Percentiles rank a stretch among this genome's conserved stretches.
These are phyloP conservation scores for Boechera divaricarpa DNA, from an alignment of 345 rosid genomes.

Conservation along the genomic window DNA sequence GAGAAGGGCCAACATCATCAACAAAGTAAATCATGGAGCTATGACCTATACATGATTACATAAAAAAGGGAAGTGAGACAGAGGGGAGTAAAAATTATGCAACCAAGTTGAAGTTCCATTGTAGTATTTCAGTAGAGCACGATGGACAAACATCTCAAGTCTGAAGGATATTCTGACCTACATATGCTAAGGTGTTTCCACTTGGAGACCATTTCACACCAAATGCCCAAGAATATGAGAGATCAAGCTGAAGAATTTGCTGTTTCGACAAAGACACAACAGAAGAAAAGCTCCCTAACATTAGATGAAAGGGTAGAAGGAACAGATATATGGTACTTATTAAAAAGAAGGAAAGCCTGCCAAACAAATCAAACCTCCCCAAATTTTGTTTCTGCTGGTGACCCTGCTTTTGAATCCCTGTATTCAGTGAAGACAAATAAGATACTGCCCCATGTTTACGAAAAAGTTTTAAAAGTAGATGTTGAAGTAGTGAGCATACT, in stretches of 20 bases:
- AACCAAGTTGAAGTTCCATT: slow-evolving; percentile 23
- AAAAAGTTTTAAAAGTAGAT: slow-evolving; percentile 2
- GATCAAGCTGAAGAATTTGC: slow-evolving; percentile 99
- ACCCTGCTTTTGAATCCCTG: slow-evolving; percentile 78
- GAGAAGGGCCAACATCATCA: slow-evolving; percentile 97
- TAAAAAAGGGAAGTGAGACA: slow-evolving; percentile 34
- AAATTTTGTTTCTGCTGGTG: slow-evolving; percentile 80
- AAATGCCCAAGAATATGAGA: slow-evolving; percentile 98
- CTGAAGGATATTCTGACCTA: slow-evolving; percentile 68
- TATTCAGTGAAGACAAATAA: slow-evolving; percentile 37
- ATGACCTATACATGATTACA: slow-evolving; percentile 67
- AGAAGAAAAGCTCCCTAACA: slow-evolving; percentile 25
- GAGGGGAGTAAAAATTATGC: slow-evolving; percentile 4
- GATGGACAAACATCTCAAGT: slow-evolving; percentile 13
- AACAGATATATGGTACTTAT: slow-evolving; percentile 4
- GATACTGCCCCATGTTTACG: slow-evolving; percentile 23
- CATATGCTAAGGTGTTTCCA: slow-evolving; percentile 96
- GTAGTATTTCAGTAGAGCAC: slow-evolving; percentile 1
- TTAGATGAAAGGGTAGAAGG: slow-evolving; percentile 1
- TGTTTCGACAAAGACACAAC: slow-evolving; percentile 47
- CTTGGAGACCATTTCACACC: slow-evolving; percentile 99
- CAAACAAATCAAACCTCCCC: slow-evolving; percentile 77
- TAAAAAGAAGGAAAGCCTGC: slow-evolving; percentile 8
- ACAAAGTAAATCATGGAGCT: slow-evolving; percentile 96
- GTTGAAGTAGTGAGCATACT: slow-evolving; percentile 50